Base-by-base conservation (phyloP, 495 filamentous ascomycete genomes). In the Tirmania nivea region DNA sequence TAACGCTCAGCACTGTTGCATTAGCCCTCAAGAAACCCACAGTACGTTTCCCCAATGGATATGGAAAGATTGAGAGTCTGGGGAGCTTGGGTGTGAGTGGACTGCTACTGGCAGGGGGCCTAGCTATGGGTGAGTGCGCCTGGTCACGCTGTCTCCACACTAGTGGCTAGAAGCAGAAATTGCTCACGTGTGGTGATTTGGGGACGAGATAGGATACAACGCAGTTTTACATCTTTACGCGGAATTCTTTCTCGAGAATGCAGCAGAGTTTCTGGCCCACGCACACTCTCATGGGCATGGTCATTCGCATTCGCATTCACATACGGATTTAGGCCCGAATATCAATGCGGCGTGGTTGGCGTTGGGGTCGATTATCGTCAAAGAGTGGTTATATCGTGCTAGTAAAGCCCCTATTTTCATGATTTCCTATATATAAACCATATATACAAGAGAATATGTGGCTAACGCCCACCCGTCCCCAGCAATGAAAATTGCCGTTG, bases 401-500 rank as follows among this genome's bases (percentile, higher is more conserved):
- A 96, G 89, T 92, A 78, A 71, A 86, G 25, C 7, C 2, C 25
- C 25, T 31, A 25, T 3, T 7, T 7, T 31, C 25, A 31, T 5
- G 25, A 7, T 7, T 31, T 31, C 25, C 25, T 7, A 31, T 31
- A 31, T 31, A 31, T 31, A 31, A 5, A 25, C 25, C 25, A 25
- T 25, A 25, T 25, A 25, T 25, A 25, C 25, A 25, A 25, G 7
- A 17, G 17, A 14, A 14, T 4, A 45, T 45, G 17, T 1, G 3
- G 17, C 39, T 45, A 45, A 45, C 3, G 9, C 17, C 17, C 17
- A 10, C 20, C 39, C 3, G 3, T 8, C 17, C 17, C 60, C 57
- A 94, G 87, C 88, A 34, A 92, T 96, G 80, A 95, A 94, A 73
- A 77, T 96, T 53, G 89, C 90, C n/a, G 78, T 78, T 58, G 84